phyloP scores from a whole-genome alignment of 768 basidiomycete species.

The Pluteus cervinus region DNA sequence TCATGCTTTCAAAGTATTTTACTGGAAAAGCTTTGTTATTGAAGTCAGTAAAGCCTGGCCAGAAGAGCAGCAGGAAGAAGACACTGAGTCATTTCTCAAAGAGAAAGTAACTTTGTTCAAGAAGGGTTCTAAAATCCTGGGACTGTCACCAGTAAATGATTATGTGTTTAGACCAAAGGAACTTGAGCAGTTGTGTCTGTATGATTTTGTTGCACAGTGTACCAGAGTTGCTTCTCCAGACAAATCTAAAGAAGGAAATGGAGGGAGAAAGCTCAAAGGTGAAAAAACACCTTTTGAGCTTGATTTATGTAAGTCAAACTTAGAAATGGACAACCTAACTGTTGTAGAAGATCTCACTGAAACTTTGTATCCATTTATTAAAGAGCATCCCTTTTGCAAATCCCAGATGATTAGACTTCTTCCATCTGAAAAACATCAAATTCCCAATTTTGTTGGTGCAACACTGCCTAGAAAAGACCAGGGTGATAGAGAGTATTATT shows the following conservation, averaged over 20 bases:
- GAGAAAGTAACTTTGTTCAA: conserved; percentile 17
- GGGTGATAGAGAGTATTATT: conserved; percentile 16
- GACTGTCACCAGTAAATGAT: conserved; percentile 15
- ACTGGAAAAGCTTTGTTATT: conserved; percentile 20
- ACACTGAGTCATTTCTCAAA: too few species aligned
- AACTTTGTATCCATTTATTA: conserved; percentile 19
- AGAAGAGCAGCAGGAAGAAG: conserved; percentile 5
- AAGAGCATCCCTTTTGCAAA: conserved; percentile 8
- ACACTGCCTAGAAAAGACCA: conserved; percentile 18
- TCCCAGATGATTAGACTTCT: neutral
- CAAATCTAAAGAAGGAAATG: conserved; percentile 9
- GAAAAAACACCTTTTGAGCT: neutral
- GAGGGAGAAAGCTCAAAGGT: conserved; percentile 2
- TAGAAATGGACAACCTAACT: neutral
- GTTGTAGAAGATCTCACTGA: conserved; percentile 12
- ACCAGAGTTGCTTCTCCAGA: too few species aligned
- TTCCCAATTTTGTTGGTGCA: conserved; percentile 14
- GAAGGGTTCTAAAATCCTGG: conserved; percentile 11
- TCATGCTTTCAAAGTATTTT: conserved; percentile 21
- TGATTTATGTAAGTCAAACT: conserved; percentile 1
- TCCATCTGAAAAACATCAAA: neutral
- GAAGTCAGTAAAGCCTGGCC: conserved; percentile 11
- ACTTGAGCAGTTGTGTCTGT: conserved; percentile 16
- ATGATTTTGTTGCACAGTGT: conserved; percentile 20
- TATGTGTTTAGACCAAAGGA: conserved; percentile 15